These are phyloP conservation scores for Ilex aquifolium DNA, from an alignment of 257 asterid genomes.

Conservation along the genomic window DNA sequence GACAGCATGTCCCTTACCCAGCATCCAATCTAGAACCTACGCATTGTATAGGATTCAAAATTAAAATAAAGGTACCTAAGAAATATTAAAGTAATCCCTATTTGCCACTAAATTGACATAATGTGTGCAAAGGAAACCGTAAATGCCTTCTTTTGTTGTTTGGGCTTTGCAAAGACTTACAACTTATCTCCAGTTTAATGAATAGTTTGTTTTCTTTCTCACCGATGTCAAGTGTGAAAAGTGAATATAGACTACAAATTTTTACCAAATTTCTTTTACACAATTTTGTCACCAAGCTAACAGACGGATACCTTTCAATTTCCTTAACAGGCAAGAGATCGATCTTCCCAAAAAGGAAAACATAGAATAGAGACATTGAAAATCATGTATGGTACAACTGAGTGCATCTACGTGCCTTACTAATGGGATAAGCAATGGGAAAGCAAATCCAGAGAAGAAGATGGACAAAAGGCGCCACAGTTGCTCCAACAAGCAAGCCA, in stretches of 20 bases:
- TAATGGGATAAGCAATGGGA: constrained; percentile 89
- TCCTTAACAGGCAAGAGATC: background rate
- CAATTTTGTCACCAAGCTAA: too few relatives aligned
- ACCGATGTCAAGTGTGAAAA: too few relatives aligned
- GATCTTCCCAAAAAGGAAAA: background rate
- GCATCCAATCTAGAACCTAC: constrained; percentile 92
- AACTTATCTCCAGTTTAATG: too few relatives aligned
- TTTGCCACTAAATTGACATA: background rate
- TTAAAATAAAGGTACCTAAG: background rate
- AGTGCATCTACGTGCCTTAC: constrained; percentile 55
- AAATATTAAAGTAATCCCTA: background rate
- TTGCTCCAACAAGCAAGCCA: constrained; percentile 91
- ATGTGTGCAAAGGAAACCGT: too few relatives aligned
- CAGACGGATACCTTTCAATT: background rate
- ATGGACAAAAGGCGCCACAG: constrained; percentile 77
- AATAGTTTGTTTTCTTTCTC: too few relatives aligned
- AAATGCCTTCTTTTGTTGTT: too few relatives aligned
- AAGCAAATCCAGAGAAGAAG: constrained; percentile 88
- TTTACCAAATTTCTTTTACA: too few relatives aligned
- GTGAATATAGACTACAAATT: too few relatives aligned
- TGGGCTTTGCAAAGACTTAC: too few relatives aligned
- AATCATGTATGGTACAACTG: background rate
- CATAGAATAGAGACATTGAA: background rate
- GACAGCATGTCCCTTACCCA: constrained; percentile 97
- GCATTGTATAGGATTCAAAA: background rate